These are phyloP conservation scores for Calamus simplicifolius DNA, from an alignment of 176 grass and related monocot species.

Conservation along the genomic window DNA sequence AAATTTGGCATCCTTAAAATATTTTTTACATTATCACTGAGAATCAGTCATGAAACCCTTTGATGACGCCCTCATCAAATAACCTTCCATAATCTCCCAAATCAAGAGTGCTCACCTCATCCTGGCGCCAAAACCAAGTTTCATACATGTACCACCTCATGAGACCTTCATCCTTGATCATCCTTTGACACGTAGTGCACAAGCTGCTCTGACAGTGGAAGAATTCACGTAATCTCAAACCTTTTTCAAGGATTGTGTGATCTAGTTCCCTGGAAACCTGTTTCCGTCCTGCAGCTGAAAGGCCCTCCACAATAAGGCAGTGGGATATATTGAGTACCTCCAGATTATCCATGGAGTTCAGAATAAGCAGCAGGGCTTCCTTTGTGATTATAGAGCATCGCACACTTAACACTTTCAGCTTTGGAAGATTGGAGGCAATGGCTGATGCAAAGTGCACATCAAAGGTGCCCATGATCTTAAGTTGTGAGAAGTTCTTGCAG, in stretches of 20 bases:
- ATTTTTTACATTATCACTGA: constrained; percentile 19
- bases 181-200: constrained; percentile 68
- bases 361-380: constrained; percentile 48
- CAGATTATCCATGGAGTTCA: constrained; percentile 46
- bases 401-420: constrained; percentile 77
- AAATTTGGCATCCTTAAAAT: constrained; percentile 5
- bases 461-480: constrained; percentile 91
- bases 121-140: constrained; percentile 76
- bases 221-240: constrained; percentile 57
- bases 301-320: constrained; percentile 52
- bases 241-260: constrained; percentile 32
- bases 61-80: constrained; percentile 68
- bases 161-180: constrained; percentile 76
- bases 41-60: constrained; percentile 31
- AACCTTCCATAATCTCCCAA: constrained; percentile 62
- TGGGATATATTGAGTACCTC: constrained; percentile 93
- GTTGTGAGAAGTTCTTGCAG: constrained; percentile 82
- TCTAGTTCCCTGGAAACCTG: constrained; percentile 64
- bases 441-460: constrained; percentile 50
- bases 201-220: constrained; percentile 55
- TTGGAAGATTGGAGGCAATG: constrained; percentile 52
- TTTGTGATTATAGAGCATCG: constrained; percentile 76
- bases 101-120: constrained; percentile 81
- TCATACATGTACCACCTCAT: constrained; percentile 97
- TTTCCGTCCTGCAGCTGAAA: constrained; percentile 34